phyloP scores from a whole-genome alignment of 371 early-diverging fungal species.

The Lichtheimia corymbifera region DNA sequence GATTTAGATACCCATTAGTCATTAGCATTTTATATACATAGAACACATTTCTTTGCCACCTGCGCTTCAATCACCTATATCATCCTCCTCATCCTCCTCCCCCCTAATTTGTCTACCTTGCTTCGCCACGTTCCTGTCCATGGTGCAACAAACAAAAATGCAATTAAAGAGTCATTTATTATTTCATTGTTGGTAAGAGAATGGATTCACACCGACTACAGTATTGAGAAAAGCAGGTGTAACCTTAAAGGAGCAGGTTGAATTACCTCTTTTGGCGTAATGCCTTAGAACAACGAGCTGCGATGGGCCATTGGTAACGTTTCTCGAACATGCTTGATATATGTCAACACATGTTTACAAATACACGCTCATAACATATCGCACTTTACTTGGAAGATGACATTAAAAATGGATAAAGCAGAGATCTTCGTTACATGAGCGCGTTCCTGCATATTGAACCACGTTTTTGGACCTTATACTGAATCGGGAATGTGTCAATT shows the following conservation, averaged over 20 bases:
- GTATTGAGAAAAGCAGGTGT: background rate
- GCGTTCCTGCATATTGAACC: background rate
- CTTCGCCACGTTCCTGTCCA: background rate
- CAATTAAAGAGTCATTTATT: slow-evolving; percentile 1
- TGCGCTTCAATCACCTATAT: background rate
- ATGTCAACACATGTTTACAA: no score
- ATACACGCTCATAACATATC: no score
- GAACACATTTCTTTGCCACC: background rate
- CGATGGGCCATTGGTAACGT: background rate
- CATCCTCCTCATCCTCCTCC: background rate
- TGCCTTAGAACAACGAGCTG: no score
- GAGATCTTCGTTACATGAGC: slow-evolving; percentile 4
- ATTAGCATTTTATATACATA: background rate
- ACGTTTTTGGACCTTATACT: slow-evolving; percentile 2
- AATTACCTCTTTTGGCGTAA: background rate
- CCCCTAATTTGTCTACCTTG: background rate
- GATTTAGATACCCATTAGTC: background rate
- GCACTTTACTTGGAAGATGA: background rate
- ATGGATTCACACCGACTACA: background rate
- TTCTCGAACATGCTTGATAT: background rate
- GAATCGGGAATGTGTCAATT: slow-evolving; percentile 19
- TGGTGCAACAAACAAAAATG: slow-evolving; percentile 2
- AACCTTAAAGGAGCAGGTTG: background rate
- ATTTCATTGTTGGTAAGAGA: background rate
- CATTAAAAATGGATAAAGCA: background rate